Base-by-base conservation (phyloP, 2,329 filamentous ascomycete genomes). In the Aspergillus sp. region DNA sequence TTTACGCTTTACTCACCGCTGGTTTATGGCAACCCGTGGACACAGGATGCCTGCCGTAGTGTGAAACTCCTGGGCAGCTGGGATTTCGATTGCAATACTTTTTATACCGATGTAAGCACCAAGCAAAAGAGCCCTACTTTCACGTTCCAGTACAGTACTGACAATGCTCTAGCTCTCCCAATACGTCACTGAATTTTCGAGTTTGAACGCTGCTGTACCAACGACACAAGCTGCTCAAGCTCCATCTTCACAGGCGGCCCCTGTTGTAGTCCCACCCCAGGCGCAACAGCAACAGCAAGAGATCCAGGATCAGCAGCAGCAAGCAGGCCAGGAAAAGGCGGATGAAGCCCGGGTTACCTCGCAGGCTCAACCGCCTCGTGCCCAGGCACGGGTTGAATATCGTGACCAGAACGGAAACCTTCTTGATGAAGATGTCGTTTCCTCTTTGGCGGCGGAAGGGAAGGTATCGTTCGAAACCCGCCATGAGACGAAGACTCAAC, bases 11-110 rank as follows among this genome's bases (percentile, higher is more conserved):
- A 91, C 71, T 85, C 92, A 9, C 94, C 94, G 36, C 80, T 99
- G 34, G 86, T 89, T 10, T 99, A 99, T 67, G 94, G 94, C 56
- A 97, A 96, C 70, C 79, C 86, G 47, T 99, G 94, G 94, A 99
- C 93, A 47, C 89, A 91, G 78, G 77, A 81, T 54, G 88, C 94
- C 66, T 99, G 94, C 81, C 86, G 85, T 62, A 85, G 85, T 52
- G 87, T 94, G 56, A 97, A 97, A 79, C 78, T 99, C 11, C 87
- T 97, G 68, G 78, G 82, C 53, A 87, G 85, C 1, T 99, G 94
- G 94, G 94, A 99, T 71, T 99, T 93, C 83, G 94, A 99, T 73
- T 99, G 94, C 82, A 96, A 96, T 73, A 92, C 84, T 55, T 99
- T 99, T 78, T 80, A 88, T 63, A 86, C 87, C 60, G 86, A 85